Conservation (phyloP, 2,329 filamentous ascomycete species). For the Pseudogymnoascus sp. region DNA sequence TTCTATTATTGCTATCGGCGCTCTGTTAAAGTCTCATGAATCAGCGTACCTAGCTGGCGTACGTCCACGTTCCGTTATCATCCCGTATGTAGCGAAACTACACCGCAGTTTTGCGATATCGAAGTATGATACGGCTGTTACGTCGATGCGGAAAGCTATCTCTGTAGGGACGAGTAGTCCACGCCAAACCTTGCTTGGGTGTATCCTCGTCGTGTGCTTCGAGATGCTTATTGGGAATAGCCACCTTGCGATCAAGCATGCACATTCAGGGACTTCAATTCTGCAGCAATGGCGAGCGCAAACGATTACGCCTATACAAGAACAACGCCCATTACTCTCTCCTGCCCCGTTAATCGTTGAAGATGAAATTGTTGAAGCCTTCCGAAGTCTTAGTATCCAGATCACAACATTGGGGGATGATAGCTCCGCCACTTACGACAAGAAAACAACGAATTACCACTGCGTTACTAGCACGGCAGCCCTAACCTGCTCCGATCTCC, state of each 20-base stretch:
- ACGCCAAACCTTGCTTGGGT: constrained; percentile 11
- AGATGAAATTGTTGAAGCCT: constrained; percentile 21
- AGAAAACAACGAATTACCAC: not conserved
- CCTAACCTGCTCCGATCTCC: constrained; percentile 12
- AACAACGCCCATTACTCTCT: not conserved
- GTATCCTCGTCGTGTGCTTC: constrained; percentile 22
- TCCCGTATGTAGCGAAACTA: constrained; percentile 19
- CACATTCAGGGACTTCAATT: constrained; percentile 8
- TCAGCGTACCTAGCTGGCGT: not conserved
- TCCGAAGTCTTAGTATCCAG: constrained; percentile 18
- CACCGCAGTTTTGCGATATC: constrained; percentile 10
- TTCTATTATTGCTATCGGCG: constrained; percentile 21
- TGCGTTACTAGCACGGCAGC: constrained; percentile 14
- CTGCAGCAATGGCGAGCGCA: constrained; percentile 4
- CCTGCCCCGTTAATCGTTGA: constrained; percentile 16
- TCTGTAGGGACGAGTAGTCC: not conserved
- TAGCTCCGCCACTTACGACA: constrained; percentile 11
- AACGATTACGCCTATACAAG: not conserved
- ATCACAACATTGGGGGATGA: constrained; percentile 11
- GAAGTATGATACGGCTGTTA: constrained; percentile 10
- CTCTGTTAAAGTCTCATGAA: constrained; percentile 16
- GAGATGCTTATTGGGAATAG: constrained; percentile 14
- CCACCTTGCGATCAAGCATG: constrained; percentile 8
- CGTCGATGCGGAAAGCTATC: constrained; percentile 2
- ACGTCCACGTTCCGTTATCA: constrained; percentile 16